Conservation (phyloP, 352 stramenopile genomes). For the Phytophthora pistaciae region DNA sequence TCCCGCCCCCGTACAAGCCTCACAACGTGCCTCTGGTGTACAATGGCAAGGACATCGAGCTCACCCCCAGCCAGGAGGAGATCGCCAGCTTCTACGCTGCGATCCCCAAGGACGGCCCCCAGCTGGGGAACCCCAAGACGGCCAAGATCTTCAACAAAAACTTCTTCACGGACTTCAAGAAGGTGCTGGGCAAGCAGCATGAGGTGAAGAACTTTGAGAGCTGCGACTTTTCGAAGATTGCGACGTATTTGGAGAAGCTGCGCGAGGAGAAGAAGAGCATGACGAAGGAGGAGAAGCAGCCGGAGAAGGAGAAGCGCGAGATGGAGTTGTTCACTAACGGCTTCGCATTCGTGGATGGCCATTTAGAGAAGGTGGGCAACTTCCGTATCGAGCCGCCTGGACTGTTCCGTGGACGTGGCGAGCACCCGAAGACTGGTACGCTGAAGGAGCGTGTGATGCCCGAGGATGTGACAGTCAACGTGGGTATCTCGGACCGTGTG, state of each 20-base stretch:
- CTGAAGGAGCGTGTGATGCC: constrained; percentile 97
- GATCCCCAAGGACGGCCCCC: constrained; percentile 97
- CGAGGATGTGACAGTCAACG: constrained; percentile 98
- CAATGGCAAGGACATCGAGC: constrained; percentile 92
- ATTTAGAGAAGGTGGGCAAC: constrained; percentile 98
- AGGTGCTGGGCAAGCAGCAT: constrained; percentile 94
- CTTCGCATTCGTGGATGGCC: constrained; percentile 97
- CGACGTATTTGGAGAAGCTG: constrained; percentile 92
- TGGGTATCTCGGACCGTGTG: constrained; percentile 93
- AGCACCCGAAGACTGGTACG: constrained; percentile 99
- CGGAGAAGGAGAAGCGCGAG: constrained; percentile 93
- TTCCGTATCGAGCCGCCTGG: constrained; percentile 98
- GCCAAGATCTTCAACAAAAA: constrained; percentile 99
- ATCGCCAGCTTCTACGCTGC: constrained; percentile 96
- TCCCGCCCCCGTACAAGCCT: constrained; percentile 96
- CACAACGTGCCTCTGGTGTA: constrained; percentile 97
- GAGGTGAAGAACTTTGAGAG: constrained; percentile 97
- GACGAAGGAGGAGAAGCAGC: constrained; percentile 95
- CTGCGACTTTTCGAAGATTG: constrained; percentile 98
- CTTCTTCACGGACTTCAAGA: constrained; percentile 96
- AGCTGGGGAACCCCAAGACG: constrained; percentile 97
- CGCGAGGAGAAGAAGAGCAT: constrained; percentile 96
- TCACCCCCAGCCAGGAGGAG: constrained; percentile 97
- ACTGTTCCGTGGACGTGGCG: constrained; percentile 98
- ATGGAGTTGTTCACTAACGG: constrained; percentile 94